These are phyloP conservation scores for Tephrocybe sp. DNA, from an alignment of 768 basidiomycete species.

Conservation along the genomic window DNA sequence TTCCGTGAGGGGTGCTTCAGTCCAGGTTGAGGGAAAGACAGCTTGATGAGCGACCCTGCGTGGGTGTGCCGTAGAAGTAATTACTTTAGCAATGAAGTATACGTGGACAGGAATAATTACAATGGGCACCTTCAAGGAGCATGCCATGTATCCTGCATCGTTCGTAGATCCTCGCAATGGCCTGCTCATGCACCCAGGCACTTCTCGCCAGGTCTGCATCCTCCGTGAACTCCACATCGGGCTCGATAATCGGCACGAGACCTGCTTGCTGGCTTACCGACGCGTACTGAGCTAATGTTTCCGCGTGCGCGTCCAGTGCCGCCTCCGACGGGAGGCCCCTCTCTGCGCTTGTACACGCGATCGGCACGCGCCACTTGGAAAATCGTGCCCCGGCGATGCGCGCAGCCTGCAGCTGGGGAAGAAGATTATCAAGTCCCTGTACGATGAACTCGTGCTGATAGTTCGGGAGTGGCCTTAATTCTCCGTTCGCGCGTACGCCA, in stretches of 20 bases:
- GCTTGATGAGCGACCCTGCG: constrained; percentile 51
- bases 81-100: neutral
- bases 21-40: constrained; percentile 52
- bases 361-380: constrained; percentile 51
- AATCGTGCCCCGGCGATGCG: constrained; percentile 47
- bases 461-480: constrained; percentile 43
- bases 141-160: constrained; percentile 45
- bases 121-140: constrained; percentile 42
- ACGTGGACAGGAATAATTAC: neutral
- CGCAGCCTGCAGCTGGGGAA: constrained; percentile 41
- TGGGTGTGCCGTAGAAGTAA: neutral
- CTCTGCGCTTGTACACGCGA: constrained; percentile 39
- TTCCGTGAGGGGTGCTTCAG: constrained; percentile 38
- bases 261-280: constrained; percentile 52
- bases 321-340: constrained; percentile 38
- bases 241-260: constrained; percentile 53
- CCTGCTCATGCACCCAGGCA: constrained; percentile 45
- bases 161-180: constrained; percentile 45
- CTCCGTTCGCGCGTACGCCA: constrained; percentile 51
- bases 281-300: constrained; percentile 47
- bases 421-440: constrained; percentile 48
- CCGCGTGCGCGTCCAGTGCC: constrained; percentile 45
- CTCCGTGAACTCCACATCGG: constrained; percentile 50
- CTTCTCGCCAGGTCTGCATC: constrained; percentile 47
- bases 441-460: constrained; percentile 47